These are phyloP conservation scores for Hanseniaspora jakobsenii DNA, from an alignment of 805 yeast species.

Conservation along the genomic window DNA sequence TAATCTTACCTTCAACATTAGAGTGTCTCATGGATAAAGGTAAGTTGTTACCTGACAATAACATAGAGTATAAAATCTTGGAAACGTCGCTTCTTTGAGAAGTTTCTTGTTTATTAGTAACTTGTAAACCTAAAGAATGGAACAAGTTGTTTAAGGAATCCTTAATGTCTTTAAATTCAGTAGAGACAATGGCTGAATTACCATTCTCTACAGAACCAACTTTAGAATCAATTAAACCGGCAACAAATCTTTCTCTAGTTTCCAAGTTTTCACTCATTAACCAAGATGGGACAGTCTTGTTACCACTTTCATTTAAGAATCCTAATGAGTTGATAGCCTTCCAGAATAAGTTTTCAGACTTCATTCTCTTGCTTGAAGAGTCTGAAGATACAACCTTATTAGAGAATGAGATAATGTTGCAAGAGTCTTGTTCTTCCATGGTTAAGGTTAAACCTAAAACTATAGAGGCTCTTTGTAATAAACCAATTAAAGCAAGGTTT, in stretches of 20 bases:
- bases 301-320: constrained; percentile 19
- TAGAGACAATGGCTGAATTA: constrained; percentile 27
- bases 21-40: constrained; percentile 23
- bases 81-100: constrained; percentile 18
- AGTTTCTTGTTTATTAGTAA: constrained; percentile 26
- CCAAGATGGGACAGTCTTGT: constrained; percentile 29
- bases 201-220: constrained; percentile 26
- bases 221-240: constrained; percentile 35
- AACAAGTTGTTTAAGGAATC: constrained; percentile 31
- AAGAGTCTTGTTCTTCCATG: constrained; percentile 1
- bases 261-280: constrained; percentile 29
- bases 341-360: constrained; percentile 26
- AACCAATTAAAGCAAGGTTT: constrained; percentile 23
- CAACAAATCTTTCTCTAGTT: constrained; percentile 36
- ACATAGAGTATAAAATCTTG: constrained; percentile 18
- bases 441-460: constrained; percentile 23
- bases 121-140: constrained; percentile 35
- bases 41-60: constrained; percentile 24
- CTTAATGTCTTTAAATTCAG: constrained; percentile 26
- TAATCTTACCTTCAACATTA: constrained; percentile 20
- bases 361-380: background rate
- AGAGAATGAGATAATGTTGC: constrained; percentile 2
- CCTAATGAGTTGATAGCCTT: constrained; percentile 22
- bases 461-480: constrained; percentile 22
- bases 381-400: background rate